Percentiles rank a stretch among this genome's conserved stretches.
These are phyloP conservation scores for Ustilago xerochloae DNA, from an alignment of 1,284 basidiomycete genomes.

Conservation along the genomic window DNA sequence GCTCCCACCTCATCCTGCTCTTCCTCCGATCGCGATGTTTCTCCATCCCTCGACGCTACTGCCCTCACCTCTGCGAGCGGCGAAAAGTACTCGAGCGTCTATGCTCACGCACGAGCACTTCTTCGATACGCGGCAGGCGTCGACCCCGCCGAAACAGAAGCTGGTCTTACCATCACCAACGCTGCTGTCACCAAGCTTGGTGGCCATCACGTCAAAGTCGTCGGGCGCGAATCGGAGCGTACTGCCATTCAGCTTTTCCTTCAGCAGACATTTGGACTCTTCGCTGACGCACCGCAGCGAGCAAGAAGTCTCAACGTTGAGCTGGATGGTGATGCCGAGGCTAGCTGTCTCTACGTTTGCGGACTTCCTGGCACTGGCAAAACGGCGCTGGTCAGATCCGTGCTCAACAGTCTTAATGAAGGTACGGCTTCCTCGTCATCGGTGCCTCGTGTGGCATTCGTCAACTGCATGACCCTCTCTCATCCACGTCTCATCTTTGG, in stretches of 20 bases:
- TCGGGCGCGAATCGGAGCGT: conserved; percentile 66
- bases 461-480: conserved; percentile 69
- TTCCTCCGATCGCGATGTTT: conserved; percentile 35
- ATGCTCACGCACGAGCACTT: conserved; percentile 67
- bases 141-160: conserved; percentile 44
- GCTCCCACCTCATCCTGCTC: conserved; percentile 31
- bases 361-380: conserved; percentile 71
- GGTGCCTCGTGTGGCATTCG: conserved; percentile 57
- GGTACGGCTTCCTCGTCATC: background rate
- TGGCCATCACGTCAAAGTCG: conserved; percentile 53
- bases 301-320: conserved; percentile 31
- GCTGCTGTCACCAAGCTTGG: conserved; percentile 26
- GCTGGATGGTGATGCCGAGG: conserved; percentile 52
- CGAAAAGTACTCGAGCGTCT: conserved; percentile 61
- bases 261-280: conserved; percentile 49
- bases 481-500: conserved; percentile 61
- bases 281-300: conserved; percentile 22
- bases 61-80: conserved; percentile 12
- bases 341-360: conserved; percentile 68
- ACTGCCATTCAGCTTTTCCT: conserved; percentile 63
- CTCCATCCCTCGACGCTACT: conserved; percentile 18
- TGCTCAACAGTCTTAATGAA: conserved; percentile 60
- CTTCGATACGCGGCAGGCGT: conserved; percentile 61
- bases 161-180: conserved; percentile 39
- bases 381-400: conserved; percentile 68